A percentile compares a stretch with the other conserved stretches of the same genome.
Conservation (phyloP, 2,329 filamentous ascomycete genomes). For the Cryphonectria radicalis region DNA sequence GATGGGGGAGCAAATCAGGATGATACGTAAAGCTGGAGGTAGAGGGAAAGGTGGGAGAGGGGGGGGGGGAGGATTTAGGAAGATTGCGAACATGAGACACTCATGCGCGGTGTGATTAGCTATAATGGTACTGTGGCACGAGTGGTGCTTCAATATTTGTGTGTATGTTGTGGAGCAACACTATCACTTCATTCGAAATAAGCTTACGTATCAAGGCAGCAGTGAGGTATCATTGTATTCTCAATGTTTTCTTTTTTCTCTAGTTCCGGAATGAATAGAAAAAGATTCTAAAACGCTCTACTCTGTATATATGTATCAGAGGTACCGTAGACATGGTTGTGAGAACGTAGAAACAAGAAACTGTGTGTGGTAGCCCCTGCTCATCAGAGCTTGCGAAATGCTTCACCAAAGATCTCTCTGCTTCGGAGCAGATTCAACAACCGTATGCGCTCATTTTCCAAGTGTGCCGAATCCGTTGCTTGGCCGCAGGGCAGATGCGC, state of each 20-base stretch:
- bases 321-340: not conserved
- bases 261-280: not conserved
- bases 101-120: no score
- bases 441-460: constrained; percentile 93
- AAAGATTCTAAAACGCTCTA: no score
- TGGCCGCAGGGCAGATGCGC: constrained; percentile 94
- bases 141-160: not conserved
- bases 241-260: not conserved
- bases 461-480: constrained; percentile 89
- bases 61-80: no score
- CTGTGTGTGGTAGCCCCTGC: not conserved
- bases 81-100: not conserved
- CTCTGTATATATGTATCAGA: not conserved
- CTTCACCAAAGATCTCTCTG: constrained; percentile 84
- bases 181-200: not conserved
- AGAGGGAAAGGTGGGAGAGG: not conserved
- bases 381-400: constrained; percentile 71
- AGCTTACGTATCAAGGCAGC: not conserved
- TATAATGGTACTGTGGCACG: not conserved
- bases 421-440: constrained; percentile 89
- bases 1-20: not conserved
- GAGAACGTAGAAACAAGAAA: not conserved
- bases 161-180: not conserved
- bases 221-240: not conserved
- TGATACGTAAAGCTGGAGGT: not conserved